phyloP scores from a whole-genome alignment of 176 grass and related monocot species.

The Paspalum notatum region DNA sequence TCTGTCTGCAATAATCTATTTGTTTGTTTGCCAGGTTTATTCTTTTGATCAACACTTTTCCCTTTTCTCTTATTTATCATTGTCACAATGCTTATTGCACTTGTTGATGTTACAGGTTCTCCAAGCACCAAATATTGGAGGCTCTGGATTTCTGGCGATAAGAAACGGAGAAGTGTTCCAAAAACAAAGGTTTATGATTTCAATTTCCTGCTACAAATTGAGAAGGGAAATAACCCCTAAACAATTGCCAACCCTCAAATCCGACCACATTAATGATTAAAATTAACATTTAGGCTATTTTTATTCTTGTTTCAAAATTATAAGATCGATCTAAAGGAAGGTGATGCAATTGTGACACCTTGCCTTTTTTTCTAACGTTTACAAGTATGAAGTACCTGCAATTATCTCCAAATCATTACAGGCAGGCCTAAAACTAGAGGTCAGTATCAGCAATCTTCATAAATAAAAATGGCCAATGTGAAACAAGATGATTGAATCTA shows the following conservation, averaged over 20 bases:
- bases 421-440: constrained; percentile 63
- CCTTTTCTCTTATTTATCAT: not conserved
- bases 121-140: constrained; percentile 86
- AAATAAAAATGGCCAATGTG: not conserved
- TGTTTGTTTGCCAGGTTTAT: constrained; percentile 87
- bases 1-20: constrained; percentile 83
- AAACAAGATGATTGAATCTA: not conserved
- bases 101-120: constrained; percentile 53
- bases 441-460: constrained; percentile 21
- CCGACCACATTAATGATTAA: not conserved
- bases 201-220: constrained; percentile 93
- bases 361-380: constrained; percentile 83
- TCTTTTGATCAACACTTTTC: constrained; percentile 10
- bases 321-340: constrained; percentile 70
- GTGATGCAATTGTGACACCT: constrained; percentile 66
- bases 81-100: not conserved
- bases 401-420: constrained; percentile 66
- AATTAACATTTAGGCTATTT: constrained; percentile 1
- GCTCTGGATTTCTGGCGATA: constrained; percentile 91
- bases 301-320: constrained; percentile 56
- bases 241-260: not conserved
- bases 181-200: constrained; percentile 89
- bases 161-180: constrained; percentile 69
- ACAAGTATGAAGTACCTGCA: constrained; percentile 68
- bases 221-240: constrained; percentile 76